Percentiles rank a stretch among this genome's conserved stretches.
Conservation (phyloP, 2,329 filamentous ascomycete species). For the Scedosporium aurantiacum region DNA sequence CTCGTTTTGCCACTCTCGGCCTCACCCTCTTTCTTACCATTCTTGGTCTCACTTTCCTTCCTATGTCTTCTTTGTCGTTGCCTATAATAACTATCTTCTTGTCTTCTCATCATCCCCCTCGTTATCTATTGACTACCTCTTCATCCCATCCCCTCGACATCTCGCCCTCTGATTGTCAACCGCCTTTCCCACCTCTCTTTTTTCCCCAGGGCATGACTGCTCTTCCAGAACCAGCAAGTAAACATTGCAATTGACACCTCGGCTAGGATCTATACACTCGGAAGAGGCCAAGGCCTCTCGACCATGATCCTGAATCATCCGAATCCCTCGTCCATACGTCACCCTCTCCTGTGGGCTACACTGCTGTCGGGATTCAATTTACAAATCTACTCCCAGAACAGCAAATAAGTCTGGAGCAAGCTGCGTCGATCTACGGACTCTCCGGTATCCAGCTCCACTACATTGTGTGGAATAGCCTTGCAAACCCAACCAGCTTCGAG, state of each 20-base stretch:
- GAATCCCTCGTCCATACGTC: constrained; percentile 15
- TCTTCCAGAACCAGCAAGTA: neutral
- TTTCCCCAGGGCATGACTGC: neutral
- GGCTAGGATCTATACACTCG: constrained; percentile 22
- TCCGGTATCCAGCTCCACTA: constrained; percentile 20
- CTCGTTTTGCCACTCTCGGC: constrained; percentile 13
- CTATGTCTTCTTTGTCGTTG: neutral
- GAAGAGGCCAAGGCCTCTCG: constrained; percentile 33
- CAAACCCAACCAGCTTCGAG: constrained; percentile 12
- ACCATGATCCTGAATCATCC: constrained; percentile 24
- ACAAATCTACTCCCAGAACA: constrained; percentile 16
- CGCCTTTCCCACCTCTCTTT: neutral
- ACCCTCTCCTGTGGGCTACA: constrained; percentile 14
- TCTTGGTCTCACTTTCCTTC: neutral
- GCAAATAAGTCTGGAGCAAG: constrained; percentile 17
- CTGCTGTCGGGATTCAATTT: constrained; percentile 15
- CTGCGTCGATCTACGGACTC: constrained; percentile 20
- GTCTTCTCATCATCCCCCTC: too few species aligned
- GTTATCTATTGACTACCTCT: neutral
- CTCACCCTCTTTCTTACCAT: constrained; percentile 6
- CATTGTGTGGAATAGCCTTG: constrained; percentile 13
- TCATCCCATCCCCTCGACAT: neutral
- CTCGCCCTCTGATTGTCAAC: neutral
- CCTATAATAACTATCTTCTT: too few species aligned
- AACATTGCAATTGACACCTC: neutral